phyloP scores from a whole-genome alignment of 2,329 filamentous ascomycete species.

The Helotiales sp. region DNA sequence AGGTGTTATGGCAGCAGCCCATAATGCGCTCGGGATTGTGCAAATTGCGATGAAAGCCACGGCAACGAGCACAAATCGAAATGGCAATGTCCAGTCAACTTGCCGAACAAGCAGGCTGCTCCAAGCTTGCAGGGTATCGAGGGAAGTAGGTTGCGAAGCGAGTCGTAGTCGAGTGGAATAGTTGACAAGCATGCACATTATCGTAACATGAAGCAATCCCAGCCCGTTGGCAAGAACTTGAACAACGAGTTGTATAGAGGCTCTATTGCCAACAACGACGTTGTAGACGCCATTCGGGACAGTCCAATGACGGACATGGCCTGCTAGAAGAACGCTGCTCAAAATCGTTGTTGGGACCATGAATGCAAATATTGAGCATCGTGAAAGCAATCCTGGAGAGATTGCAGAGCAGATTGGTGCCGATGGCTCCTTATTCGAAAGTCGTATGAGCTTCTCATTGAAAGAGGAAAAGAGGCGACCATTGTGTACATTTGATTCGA shows the following conservation, averaged over 20 bases:
- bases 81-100: slow-evolving; percentile 5
- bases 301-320: not conserved
- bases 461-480: not conserved
- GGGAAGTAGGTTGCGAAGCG: not conserved
- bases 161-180: slow-evolving; percentile 7
- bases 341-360: slow-evolving; percentile 5
- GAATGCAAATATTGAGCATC: not conserved
- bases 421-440: not conserved
- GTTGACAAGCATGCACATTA: slow-evolving; percentile 9
- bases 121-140: slow-evolving; percentile 9
- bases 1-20: slow-evolving; percentile 11
- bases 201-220: slow-evolving; percentile 1
- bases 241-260: slow-evolving; percentile 8
- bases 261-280: slow-evolving; percentile 6
- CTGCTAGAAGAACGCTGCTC: slow-evolving; percentile 4
- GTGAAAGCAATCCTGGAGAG: not conserved
- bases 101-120: not conserved
- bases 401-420: not conserved
- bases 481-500: no score
- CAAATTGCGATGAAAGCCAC: not conserved
- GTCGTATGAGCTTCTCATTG: not conserved
- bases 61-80: not conserved
- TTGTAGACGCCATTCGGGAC: not conserved
- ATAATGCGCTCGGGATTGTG: slow-evolving; percentile 5
- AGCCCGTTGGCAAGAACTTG: slow-evolving; percentile 10